Conservation (phyloP, 2,329 filamentous ascomycete genomes). For the Xylariaceae sp. region DNA sequence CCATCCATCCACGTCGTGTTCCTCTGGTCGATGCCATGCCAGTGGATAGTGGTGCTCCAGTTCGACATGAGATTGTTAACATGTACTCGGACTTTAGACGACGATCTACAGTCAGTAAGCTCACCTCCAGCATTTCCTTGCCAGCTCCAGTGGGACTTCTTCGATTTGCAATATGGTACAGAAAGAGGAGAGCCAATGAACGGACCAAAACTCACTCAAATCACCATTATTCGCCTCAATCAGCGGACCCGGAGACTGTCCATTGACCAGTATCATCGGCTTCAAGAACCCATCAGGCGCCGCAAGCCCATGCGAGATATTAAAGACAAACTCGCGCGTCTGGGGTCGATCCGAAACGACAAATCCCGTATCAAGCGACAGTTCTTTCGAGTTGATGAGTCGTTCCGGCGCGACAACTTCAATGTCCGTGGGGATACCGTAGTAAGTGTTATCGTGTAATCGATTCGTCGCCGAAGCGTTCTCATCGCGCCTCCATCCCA, state of each 20-base stretch:
- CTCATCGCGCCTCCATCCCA: slow-evolving; percentile 17
- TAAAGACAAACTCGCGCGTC: slow-evolving; percentile 32
- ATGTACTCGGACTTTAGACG: slow-evolving; percentile 31
- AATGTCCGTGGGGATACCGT: slow-evolving; percentile 24
- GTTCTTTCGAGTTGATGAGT: slow-evolving; percentile 29
- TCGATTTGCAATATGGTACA: too few relatives aligned
- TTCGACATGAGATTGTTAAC: slow-evolving; percentile 37
- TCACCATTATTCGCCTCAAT: slow-evolving; percentile 43
- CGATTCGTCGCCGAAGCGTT: slow-evolving; percentile 1
- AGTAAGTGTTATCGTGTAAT: slow-evolving; percentile 20
- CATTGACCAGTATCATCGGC: slow-evolving; percentile 38
- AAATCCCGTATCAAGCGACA: slow-evolving; percentile 30
- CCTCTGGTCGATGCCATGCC: slow-evolving; percentile 63
- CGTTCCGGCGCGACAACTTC: slow-evolving; percentile 21
- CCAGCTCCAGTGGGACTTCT: too few relatives aligned
- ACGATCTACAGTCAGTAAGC: neutral
- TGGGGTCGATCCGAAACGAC: slow-evolving; percentile 4
- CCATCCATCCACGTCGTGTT: slow-evolving; percentile 63
- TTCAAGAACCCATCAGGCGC: slow-evolving; percentile 35
- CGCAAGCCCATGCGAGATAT: slow-evolving; percentile 31
- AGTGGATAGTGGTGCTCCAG: slow-evolving; percentile 54
- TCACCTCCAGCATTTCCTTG: too few relatives aligned
- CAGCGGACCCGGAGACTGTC: slow-evolving; percentile 40
- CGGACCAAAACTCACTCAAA: slow-evolving; percentile 19
- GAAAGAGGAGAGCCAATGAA: too few relatives aligned